Base-by-base conservation (phyloP, 2,329 filamentous ascomycete species). In the Xylariaceae sp. region DNA sequence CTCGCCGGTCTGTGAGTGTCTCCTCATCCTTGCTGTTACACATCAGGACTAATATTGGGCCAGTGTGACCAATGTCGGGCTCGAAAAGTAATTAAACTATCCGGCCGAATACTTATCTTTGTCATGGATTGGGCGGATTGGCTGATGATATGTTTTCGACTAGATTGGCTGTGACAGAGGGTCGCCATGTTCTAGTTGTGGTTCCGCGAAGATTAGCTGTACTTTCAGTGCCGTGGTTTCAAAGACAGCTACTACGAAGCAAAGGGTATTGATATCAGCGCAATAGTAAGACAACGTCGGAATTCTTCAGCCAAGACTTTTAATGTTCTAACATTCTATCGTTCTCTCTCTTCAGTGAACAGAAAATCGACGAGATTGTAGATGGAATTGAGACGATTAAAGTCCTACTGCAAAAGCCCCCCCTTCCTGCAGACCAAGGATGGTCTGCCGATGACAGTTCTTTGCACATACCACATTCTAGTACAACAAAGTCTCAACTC, bases 331-430 rank as follows among this genome's bases (percentile, higher is more conserved):
- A 46, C n/a, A n/a, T n/a, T 9, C 8, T 19, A 11, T 8, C n/a
- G 39, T 33, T 11, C 31, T 5, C 3, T 5, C 11, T 2, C 31
- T 26, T 23, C 36, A 76, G 74, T 54, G 74, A 76, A 44, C 67
- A 64, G 40, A 76, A 76, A 52, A 73, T 76, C 23, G 73, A 76
- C 33, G 64, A 66, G 1, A 75, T 76, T 45, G 57, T 54, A 34
- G 53, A 58, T 19, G 52, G 54, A 6, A 33, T 63, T 3, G 49
- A 58, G 21, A 29, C 39, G 8, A 55, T 61, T 40, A 71, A 74
- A 53, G 48, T 60, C 37, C 52, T 61, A 3, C 61, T 74, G 14
- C 54, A 63, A 45, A 52, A 39, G 11, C 53, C 58, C 9, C 43
- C 23, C 21, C 23, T 39, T 37, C 14, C 37, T 11, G 21, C 28